Conservation (phyloP, 108 stramenopile species). For the Nitzschia sp. region DNA sequence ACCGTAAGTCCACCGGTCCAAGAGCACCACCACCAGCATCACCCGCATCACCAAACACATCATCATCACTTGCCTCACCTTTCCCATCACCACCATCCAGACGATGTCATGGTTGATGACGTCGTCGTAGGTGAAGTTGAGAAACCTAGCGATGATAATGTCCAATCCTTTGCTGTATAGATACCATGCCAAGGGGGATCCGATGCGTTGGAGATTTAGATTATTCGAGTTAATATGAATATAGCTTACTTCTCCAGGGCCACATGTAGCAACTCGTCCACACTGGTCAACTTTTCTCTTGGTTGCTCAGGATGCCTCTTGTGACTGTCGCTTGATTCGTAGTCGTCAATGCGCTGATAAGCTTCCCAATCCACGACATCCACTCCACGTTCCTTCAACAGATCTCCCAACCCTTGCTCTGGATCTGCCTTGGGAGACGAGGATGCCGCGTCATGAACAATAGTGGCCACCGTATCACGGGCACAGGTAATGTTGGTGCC, state of each 20-base stretch:
- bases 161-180: conserved; percentile 18
- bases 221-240: not conserved
- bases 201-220: not conserved
- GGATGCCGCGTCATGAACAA: conserved; percentile 63
- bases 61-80: not conserved
- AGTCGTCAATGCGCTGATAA: conserved; percentile 52
- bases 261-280: conserved; percentile 14
- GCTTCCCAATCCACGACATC: conserved; percentile 59
- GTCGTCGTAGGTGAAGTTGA: not conserved
- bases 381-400: conserved; percentile 41
- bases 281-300: conserved; percentile 28
- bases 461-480: conserved; percentile 86
- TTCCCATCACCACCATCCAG: not conserved
- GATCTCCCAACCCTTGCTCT: not conserved
- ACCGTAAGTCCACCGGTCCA: not conserved
- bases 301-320: conserved; percentile 33
- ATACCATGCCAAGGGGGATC: not conserved
- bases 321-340: conserved; percentile 37
- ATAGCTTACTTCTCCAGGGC: conserved; percentile 3
- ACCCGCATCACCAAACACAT: conserved; percentile 4
- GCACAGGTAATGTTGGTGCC: conserved; percentile 92
- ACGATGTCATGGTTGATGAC: not conserved
- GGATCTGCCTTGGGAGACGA: not conserved
- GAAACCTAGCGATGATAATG: not conserved
- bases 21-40: not conserved